Conservation (phyloP, 805 yeast species). For the Monosporozyma unispora region DNA sequence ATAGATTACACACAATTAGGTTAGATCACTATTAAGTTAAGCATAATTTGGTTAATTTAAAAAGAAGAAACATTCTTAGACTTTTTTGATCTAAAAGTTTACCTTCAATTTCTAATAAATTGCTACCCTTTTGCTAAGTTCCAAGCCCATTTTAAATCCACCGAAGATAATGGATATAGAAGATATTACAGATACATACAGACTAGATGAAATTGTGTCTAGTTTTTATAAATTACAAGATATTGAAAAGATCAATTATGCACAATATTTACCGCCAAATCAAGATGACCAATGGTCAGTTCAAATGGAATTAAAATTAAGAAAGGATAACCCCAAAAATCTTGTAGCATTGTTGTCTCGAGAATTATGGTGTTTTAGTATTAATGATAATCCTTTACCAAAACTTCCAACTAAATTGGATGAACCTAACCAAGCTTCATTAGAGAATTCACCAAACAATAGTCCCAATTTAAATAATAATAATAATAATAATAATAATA, state of each 20-base stretch:
- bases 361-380: slow-evolving; percentile 38
- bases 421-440: background rate
- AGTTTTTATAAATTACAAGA: slow-evolving; percentile 25
- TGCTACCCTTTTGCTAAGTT: background rate
- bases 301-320: slow-evolving; percentile 33
- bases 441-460: background rate
- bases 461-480: background rate
- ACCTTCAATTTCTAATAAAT: background rate
- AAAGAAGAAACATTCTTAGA: too few relatives aligned
- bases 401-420: slow-evolving; percentile 10
- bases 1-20: too few relatives aligned
- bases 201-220: slow-evolving; percentile 24
- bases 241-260: slow-evolving; percentile 26
- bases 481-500: too few relatives aligned
- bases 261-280: slow-evolving; percentile 26
- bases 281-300: slow-evolving; percentile 35
- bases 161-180: slow-evolving; percentile 1
- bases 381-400: slow-evolving; percentile 33
- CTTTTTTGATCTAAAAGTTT: background rate
- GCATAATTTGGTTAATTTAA: too few relatives aligned
- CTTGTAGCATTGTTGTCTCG: slow-evolving; percentile 34
- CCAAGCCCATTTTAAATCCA: too few relatives aligned
- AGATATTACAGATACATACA: slow-evolving; percentile 7
- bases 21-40: too few relatives aligned
- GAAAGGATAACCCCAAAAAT: slow-evolving; percentile 30